Evolutionary conservation across 768 basidiomycete species (phyloP), one percentile per base, ranked within the genome.

Genomic region (Phylloporus scabripes): DNA sequence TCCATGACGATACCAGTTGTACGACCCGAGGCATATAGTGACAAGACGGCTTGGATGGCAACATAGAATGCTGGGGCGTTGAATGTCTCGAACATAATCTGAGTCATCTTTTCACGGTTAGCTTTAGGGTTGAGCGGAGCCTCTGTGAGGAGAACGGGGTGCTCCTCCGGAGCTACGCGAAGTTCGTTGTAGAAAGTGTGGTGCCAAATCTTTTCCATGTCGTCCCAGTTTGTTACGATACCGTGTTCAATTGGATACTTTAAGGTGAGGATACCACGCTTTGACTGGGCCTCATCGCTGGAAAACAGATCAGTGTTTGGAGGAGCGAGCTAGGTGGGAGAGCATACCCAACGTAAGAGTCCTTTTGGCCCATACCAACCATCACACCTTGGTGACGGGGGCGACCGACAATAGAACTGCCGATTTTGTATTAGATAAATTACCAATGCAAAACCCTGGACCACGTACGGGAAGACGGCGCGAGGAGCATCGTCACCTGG

Each of bases 141-240:
- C 64, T 85, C 83, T 40, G 84, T 85, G 56, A 85, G 74, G 7
- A 85, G 69, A 55, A 85, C 79, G 29, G 83, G 84, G 69, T 85
- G 84, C 62, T 86, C 85, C 64, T 86, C 84, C 9, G 83, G 83
- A 3, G 85, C 84, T 50, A 85, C 83, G 66, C 85, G 83, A 51
- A 86, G 77, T 61, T 85, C 85, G 61, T 86, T 85, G 73, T 85
- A 94, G 73, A 94, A 95, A 28, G 92, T 93, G 76, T 94, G 92
- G 70, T 93, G 91, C 92, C 92, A 95, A 69, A 94, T 94, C 75
- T 94, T 93, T 76, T 95, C 93, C 92, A 94, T 94, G 72, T 94
- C 92, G 62, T 94, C 93, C 93, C 93, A 96, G 82, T 96, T 93
- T 70, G 92, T 93, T 68, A 95, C 88, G 64, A 92, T 87, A 71